These are phyloP conservation scores for Acanthamoeba triangularis DNA, from an alignment of 208 protist species.

Conservation along the genomic window DNA sequence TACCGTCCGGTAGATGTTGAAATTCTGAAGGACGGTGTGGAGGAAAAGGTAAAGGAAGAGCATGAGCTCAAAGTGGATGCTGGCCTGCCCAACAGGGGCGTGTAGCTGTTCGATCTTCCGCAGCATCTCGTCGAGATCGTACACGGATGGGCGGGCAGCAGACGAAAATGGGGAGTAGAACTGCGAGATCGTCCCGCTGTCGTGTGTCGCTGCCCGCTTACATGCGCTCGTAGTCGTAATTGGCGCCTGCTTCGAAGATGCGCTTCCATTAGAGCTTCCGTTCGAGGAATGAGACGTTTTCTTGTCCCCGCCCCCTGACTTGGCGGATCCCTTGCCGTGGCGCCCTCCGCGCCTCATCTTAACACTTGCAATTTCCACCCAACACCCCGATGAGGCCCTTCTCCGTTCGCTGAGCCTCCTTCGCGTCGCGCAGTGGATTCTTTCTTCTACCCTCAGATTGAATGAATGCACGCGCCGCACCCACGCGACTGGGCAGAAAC, in stretches of 20 bases:
- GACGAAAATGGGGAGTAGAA: not conserved
- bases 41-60: slow-evolving; percentile 67
- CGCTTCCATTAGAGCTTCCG: not conserved
- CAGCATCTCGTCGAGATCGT: slow-evolving; percentile 64
- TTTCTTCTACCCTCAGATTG: not conserved
- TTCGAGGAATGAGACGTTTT: not conserved
- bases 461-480: too few species aligned
- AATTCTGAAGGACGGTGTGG: slow-evolving; percentile 68
- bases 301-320: not conserved
- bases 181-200: not conserved
- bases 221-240: not conserved
- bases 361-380: not conserved
- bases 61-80: slow-evolving; percentile 52
- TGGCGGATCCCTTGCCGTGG: not conserved
- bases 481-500: not conserved
- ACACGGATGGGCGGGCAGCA: not conserved
- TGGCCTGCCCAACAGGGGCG: not conserved
- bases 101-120: slow-evolving; percentile 53
- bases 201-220: not conserved
- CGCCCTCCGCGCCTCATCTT: slow-evolving; percentile 63
- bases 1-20: slow-evolving; percentile 75
- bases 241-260: not conserved
- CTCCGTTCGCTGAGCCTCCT: not conserved
- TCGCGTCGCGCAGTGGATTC: not conserved
- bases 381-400: too few species aligned